Percentiles rank a stretch among this genome's conserved stretches.
Evolutionary conservation across 371 early-diverging fungal species (phyloP).

Genomic region (Lichtheimia corymbifera): DNA sequence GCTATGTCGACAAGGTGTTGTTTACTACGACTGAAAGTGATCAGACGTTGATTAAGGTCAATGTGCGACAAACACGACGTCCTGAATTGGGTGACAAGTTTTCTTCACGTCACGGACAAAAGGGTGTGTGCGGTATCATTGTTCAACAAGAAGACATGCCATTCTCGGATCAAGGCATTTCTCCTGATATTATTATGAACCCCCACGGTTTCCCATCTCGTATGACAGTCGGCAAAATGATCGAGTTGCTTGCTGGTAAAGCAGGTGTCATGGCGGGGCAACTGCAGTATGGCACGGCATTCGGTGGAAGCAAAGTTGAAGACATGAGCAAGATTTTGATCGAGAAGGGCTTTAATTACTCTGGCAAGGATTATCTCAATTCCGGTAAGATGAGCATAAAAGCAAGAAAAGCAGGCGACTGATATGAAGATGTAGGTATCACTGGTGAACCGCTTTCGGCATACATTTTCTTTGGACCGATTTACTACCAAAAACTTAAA

Average conservation of each 20-base stretch:
- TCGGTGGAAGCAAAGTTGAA: conserved; percentile 95
- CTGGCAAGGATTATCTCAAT: conserved; percentile 99
- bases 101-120: conserved; percentile 99
- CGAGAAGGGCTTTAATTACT: conserved; percentile 96
- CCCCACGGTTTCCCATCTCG: conserved; percentile 99
- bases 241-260: conserved; percentile 98
- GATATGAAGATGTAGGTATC: conserved; percentile 50
- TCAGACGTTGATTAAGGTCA: conserved; percentile 93
- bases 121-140: conserved; percentile 98
- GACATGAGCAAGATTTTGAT: conserved; percentile 95
- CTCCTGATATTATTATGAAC: conserved; percentile 99
- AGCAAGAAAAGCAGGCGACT: background rate
- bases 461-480: conserved; percentile 98
- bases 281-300: conserved; percentile 97
- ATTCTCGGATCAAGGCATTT: conserved; percentile 95
- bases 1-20: conserved; percentile 88
- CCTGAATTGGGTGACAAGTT: conserved; percentile 99
- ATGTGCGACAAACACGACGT: conserved; percentile 94
- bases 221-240: conserved; percentile 99
- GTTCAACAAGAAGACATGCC: conserved; percentile 99
- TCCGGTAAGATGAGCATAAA: conserved; percentile 53
- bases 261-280: conserved; percentile 95
- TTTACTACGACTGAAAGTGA: conserved; percentile 94
- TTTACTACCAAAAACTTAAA: conserved; percentile 98
- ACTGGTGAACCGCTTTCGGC: conserved; percentile 94